Conservation (phyloP, 352 stramenopile species). For the Globisporangium irregulare region DNA sequence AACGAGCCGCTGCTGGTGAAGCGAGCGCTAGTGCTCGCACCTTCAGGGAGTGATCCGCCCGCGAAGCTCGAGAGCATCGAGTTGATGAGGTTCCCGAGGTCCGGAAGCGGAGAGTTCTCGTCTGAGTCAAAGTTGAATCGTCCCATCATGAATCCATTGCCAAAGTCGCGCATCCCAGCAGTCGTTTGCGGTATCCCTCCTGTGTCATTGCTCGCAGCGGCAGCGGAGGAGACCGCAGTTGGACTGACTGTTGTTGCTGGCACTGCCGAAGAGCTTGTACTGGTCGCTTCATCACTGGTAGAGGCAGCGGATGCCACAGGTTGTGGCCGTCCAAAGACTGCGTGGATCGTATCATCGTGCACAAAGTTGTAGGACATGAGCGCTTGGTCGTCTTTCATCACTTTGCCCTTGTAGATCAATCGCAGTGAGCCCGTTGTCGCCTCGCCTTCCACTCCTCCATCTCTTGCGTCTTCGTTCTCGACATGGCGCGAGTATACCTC, state of each 20-base stretch:
- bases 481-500: slow-evolving; percentile 7
- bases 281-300: not conserved
- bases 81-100: slow-evolving; percentile 17
- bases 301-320: not conserved
- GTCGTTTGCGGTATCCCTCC: not conserved
- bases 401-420: slow-evolving; percentile 55
- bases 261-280: not conserved
- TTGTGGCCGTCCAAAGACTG: slow-evolving; percentile 26
- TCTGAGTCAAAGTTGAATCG: slow-evolving; percentile 17
- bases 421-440: slow-evolving; percentile 16
- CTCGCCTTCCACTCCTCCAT: not conserved
- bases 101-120: slow-evolving; percentile 10
- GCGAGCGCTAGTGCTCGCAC: slow-evolving; percentile 3
- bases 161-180: slow-evolving; percentile 6
- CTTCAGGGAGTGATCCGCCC: slow-evolving; percentile 6
- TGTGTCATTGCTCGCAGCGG: not conserved
- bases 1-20: not conserved
- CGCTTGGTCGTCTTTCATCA: slow-evolving; percentile 38
- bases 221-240: not conserved
- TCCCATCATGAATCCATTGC: slow-evolving; percentile 18
- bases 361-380: slow-evolving; percentile 32
- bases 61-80: slow-evolving; percentile 20
- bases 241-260: not conserved
- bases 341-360: slow-evolving; percentile 40
- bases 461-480: not conserved